These are phyloP conservation scores for Phaffomyces antillensis DNA, from an alignment of 805 yeast species.

Conservation along the genomic window DNA sequence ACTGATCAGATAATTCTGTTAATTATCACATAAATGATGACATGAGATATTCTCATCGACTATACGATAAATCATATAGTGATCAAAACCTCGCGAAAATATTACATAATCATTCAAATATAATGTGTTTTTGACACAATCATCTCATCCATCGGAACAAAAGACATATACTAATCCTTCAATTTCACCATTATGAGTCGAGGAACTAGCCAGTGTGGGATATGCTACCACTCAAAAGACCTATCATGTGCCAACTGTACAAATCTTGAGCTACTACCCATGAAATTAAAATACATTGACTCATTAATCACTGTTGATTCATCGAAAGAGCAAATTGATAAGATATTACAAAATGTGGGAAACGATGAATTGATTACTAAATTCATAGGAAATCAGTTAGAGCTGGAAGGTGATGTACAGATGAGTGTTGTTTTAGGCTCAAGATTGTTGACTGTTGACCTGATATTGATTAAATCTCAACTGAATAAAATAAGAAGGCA, in stretches of 20 bases:
- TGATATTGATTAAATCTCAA: conserved; percentile 12
- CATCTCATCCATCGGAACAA: too few relatives aligned
- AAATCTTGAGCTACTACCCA: conserved; percentile 7
- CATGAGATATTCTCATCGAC: too few relatives aligned
- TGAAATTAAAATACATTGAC: conserved; percentile 13
- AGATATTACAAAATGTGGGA: conserved; percentile 11
- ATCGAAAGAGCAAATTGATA: conserved; percentile 7
- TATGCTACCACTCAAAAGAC: not conserved
- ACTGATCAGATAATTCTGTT: too few relatives aligned
- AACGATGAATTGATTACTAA: conserved; percentile 9
- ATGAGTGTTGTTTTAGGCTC: conserved; percentile 18
- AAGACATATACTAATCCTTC: too few relatives aligned
- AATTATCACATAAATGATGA: too few relatives aligned
- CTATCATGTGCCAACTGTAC: conserved; percentile 13
- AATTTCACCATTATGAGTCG: not conserved
- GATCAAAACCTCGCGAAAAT: too few relatives aligned
- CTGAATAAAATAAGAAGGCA: conserved; percentile 9
- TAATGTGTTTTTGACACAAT: too few relatives aligned
- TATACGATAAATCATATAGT: too few relatives aligned
- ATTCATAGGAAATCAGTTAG: conserved; percentile 6
- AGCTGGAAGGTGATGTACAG: conserved; percentile 2
- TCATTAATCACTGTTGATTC: conserved; percentile 3
- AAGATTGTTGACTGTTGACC: conserved; percentile 19
- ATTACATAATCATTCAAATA: too few relatives aligned
- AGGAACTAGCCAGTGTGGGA: not conserved